Percentiles rank a stretch among this genome's conserved stretches.
Evolutionary conservation across 371 early-diverging fungal species (phyloP).

Genomic region (Mucor circinelloides): DNA sequence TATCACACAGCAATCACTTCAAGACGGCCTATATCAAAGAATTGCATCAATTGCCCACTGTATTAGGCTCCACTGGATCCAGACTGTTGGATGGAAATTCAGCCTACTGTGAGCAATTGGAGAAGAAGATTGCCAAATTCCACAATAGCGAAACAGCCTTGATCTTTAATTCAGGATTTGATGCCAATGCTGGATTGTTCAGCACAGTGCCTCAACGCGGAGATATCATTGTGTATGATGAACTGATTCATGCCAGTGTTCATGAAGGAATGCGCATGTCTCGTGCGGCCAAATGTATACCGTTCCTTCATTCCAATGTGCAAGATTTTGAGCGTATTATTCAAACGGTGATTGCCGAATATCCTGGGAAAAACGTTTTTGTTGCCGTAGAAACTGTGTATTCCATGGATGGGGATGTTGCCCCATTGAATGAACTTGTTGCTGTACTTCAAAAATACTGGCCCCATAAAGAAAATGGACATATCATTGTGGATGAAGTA

Average conservation of each 20-base stretch:
- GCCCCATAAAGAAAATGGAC: constrained; percentile 53
- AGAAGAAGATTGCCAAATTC: constrained; percentile 61
- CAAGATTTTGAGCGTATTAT: constrained; percentile 48
- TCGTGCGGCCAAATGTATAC: constrained; percentile 48
- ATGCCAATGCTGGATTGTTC: constrained; percentile 78
- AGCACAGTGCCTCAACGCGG: constrained; percentile 68
- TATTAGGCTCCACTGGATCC: constrained; percentile 80
- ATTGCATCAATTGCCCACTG: constrained; percentile 31
- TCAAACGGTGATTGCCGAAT: constrained; percentile 6
- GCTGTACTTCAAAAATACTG: constrained; percentile 47
- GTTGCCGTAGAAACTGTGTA: constrained; percentile 80
- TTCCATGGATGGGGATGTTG: constrained; percentile 85
- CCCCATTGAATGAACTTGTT: constrained; percentile 70
- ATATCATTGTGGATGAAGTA: constrained; percentile 71
- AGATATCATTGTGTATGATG: constrained; percentile 74
- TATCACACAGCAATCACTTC: constrained; percentile 54
- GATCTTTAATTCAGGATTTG: constrained; percentile 84
- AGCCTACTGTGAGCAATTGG: constrained; percentile 59
- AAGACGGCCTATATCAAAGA: constrained; percentile 50
- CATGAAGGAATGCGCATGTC: constrained; percentile 78
- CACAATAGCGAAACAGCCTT: constrained; percentile 68
- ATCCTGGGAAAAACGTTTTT: constrained; percentile 56
- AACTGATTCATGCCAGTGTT: constrained; percentile 79
- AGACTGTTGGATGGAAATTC: constrained; percentile 81
- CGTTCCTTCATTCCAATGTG: constrained; percentile 79